A percentile compares a stretch with the other conserved stretches of the same genome.
These are phyloP conservation scores for Aureobasidium sp. DNA, from an alignment of 2,329 filamentous ascomycete species.

Conservation along the genomic window DNA sequence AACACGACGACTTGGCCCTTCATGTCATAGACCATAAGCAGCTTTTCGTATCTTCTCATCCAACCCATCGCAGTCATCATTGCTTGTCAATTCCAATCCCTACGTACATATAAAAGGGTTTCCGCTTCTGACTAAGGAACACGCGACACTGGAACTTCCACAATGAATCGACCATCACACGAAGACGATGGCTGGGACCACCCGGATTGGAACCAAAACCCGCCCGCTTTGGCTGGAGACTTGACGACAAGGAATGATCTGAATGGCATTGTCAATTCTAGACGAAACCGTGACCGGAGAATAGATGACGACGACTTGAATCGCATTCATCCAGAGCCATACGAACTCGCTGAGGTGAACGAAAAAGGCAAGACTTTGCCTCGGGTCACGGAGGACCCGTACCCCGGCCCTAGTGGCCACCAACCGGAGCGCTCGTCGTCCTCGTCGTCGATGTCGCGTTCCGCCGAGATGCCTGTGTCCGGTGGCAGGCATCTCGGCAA, in stretches of 20 bases:
- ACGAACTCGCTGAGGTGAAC: slow-evolving; percentile 9
- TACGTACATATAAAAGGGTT: not conserved
- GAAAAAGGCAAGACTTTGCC: slow-evolving; percentile 5
- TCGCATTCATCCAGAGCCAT: slow-evolving; percentile 20
- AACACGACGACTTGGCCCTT: not conserved
- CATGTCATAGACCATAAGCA: not conserved
- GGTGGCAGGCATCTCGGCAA: not conserved
- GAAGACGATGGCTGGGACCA: slow-evolving; percentile 47
- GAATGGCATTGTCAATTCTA: slow-evolving; percentile 53
- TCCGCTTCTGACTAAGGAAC: not conserved
- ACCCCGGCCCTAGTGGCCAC: slow-evolving; percentile 11
- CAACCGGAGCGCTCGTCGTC: not conserved
- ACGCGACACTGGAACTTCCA: slow-evolving; percentile 5
- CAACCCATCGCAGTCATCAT: not conserved
- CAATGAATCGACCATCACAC: slow-evolving; percentile 60
- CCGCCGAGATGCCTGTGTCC: slow-evolving; percentile 9
- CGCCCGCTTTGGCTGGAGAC: slow-evolving; percentile 50
- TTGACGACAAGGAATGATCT: slow-evolving; percentile 56
- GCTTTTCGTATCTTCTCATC: not conserved
- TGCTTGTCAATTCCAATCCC: not conserved
- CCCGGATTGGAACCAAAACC: slow-evolving; percentile 55
- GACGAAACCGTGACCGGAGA: slow-evolving; percentile 43
- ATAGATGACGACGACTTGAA: slow-evolving; percentile 27
- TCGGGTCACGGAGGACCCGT: slow-evolving; percentile 11
- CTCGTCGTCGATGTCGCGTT: slow-evolving; percentile 18